Percentiles rank a stretch among this genome's conserved stretches.
phyloP scores from a whole-genome alignment of 805 yeast genomes.

The Ogataea neopini region DNA sequence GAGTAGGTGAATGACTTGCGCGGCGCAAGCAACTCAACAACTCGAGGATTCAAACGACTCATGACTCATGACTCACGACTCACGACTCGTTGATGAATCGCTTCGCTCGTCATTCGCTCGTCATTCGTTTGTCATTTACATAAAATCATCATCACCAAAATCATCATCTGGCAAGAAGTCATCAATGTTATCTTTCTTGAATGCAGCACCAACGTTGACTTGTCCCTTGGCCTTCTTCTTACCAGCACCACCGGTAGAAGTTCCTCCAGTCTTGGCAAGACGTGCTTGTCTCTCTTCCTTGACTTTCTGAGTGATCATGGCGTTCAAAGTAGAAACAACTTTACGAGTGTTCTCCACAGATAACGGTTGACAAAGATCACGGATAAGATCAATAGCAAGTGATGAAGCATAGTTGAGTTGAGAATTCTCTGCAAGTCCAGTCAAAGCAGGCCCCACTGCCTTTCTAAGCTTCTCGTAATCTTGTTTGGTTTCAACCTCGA shows the following conservation, averaged over 20 bases:
- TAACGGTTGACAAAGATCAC: constrained; percentile 83
- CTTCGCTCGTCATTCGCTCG: too few species aligned
- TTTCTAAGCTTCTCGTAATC: constrained; percentile 81
- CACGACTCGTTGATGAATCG: too few species aligned
- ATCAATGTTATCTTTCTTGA: constrained; percentile 66
- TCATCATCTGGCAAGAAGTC: constrained; percentile 52
- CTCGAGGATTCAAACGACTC: too few species aligned
- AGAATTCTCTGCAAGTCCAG: constrained; percentile 60
- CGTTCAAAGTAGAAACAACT: constrained; percentile 80
- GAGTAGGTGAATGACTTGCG: too few species aligned
- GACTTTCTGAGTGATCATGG: constrained; percentile 79
- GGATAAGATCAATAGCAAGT: constrained; percentile 79
- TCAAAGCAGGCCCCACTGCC: constrained; percentile 61
- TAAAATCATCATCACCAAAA: constrained; percentile 79
- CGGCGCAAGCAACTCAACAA: too few species aligned
- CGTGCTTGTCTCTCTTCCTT: constrained; percentile 88
- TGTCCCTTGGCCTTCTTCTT: constrained; percentile 89
- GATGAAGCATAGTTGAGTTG: constrained; percentile 67
- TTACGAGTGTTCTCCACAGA: constrained; percentile 80
- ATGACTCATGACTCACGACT: too few species aligned
- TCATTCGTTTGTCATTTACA: too few species aligned
- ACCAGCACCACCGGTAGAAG: constrained; percentile 91
- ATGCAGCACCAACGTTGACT: constrained; percentile 58
- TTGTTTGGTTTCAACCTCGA: constrained; percentile 75
- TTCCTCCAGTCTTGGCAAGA: constrained; percentile 77